Conservation (phyloP, 768 basidiomycete genomes). For the Pisolithus sp. region DNA sequence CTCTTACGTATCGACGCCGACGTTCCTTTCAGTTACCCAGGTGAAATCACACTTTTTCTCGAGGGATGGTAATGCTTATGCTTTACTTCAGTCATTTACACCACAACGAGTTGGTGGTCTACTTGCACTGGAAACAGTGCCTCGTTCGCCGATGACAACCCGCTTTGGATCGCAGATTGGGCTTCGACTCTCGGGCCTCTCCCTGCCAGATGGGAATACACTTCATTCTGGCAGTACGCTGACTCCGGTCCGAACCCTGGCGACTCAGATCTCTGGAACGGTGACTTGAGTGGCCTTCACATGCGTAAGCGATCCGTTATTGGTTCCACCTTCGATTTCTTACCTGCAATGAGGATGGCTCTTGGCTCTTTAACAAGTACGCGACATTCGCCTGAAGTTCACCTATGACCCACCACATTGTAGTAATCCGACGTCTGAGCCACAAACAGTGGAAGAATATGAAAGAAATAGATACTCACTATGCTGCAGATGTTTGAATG, state of each 20-base stretch:
- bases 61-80: not conserved
- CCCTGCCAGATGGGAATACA: slow-evolving; percentile 51
- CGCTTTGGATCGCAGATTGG: slow-evolving; percentile 57
- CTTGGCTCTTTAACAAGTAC: not conserved
- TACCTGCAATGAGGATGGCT: not conserved
- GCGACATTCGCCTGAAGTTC: too few species aligned
- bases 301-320: not conserved
- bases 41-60: slow-evolving; percentile 18
- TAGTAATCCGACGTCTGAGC: too few species aligned
- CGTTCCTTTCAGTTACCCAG: slow-evolving; percentile 31
- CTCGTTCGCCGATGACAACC: slow-evolving; percentile 43
- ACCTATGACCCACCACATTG: too few species aligned
- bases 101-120: slow-evolving; percentile 63
- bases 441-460: too few species aligned
- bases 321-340: not conserved
- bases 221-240: slow-evolving; percentile 59
- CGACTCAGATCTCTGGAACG: slow-evolving; percentile 54
- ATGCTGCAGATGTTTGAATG: too few species aligned
- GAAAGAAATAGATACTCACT: too few species aligned
- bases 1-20: not conserved
- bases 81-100: slow-evolving; percentile 44
- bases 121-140: slow-evolving; percentile 57
- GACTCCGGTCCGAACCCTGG: slow-evolving; percentile 51
- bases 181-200: slow-evolving; percentile 44
- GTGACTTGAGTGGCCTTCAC: slow-evolving; percentile 39